phyloP scores from a whole-genome alignment of 352 stramenopile species.

The Pelagophyceae sp. region DNA sequence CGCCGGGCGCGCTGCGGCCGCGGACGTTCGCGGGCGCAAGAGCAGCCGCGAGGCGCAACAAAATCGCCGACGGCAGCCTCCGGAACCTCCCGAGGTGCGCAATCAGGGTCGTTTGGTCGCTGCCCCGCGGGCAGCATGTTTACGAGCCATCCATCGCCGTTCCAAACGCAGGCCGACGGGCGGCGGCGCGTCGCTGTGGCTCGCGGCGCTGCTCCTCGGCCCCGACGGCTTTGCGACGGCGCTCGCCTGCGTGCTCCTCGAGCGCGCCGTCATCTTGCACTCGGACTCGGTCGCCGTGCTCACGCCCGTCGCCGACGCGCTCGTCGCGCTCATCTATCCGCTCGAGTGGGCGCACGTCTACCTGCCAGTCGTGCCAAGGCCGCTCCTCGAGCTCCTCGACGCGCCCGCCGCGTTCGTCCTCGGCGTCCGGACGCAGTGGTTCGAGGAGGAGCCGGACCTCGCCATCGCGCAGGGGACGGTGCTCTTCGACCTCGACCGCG shows the following conservation, averaged over 20 bases:
- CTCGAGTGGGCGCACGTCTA: slow-evolving; percentile 75
- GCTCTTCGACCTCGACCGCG: slow-evolving; percentile 1
- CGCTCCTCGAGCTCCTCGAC: slow-evolving; percentile 67
- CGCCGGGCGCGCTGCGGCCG: not conserved
- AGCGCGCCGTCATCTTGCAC: slow-evolving; percentile 65
- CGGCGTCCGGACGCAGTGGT: slow-evolving; percentile 43
- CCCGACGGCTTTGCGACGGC: not conserved
- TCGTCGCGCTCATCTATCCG: slow-evolving; percentile 63
- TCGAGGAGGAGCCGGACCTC: not conserved
- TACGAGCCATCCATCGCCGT: no score
- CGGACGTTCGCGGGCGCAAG: not conserved
- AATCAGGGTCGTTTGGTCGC: no score
- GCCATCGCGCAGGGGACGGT: not conserved
- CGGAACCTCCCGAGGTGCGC: not conserved
- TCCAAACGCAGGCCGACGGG: no score
- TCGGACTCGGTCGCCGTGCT: slow-evolving; percentile 63
- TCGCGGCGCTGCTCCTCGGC: slow-evolving; percentile 3
- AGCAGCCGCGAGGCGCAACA: not conserved
- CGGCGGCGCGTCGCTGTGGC: not conserved
- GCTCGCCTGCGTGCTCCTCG: slow-evolving; percentile 43
- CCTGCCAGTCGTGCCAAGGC: slow-evolving; percentile 61
- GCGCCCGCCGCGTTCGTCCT: slow-evolving; percentile 69
- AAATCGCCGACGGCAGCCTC: not conserved
- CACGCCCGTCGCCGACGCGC: slow-evolving; percentile 58
- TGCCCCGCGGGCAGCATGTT: no score